Evolutionary conservation across 345 rosid species (phyloP), one percentile per base, ranked within the genome.

Genomic region (Lepidium aucheri): DNA sequence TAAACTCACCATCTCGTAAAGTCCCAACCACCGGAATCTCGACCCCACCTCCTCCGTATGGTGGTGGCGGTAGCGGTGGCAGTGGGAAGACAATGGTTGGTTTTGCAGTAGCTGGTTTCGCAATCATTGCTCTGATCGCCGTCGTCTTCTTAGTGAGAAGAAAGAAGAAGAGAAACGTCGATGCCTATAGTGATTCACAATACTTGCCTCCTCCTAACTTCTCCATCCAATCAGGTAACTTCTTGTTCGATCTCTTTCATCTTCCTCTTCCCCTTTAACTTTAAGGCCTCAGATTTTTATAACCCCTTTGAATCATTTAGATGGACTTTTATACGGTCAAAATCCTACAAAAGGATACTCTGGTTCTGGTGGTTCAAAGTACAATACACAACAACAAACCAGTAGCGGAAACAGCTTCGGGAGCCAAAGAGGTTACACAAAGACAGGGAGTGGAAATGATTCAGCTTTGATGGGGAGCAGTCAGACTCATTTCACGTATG

Each of bases 401-500:
- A 58, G 64, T 9, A 6, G 62, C 10, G 75, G 43, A 66, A 81
- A 76, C 64, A 80, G 86, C 70, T 79, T 43, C 17, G 87, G 85
- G 30, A 86, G 88, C 69, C 81, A 72, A 69, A 67, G 36, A 56
- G 69, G 70, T 10, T 65, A 71, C 43, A 15, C 28, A 33, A 65
- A 53, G 22, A 56, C 51, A 26, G 83, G 78, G 24, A 85, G 82
- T 16, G 59, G 79, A 12, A 69, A 73, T 14, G 89, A 93, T n/a
- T 77, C 90, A 14, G 71, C 71, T 7, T 66, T 82, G 8, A 60
- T 90, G 34, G 74, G 83, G 8, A 70, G 85, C 62, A 44, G 75
- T 8, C 88, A 84, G 71, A 76, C 84, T 22, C 63, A 74, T 75
- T 95, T 87, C 73, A 74, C 75, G 30, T 95, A 89, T 26, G 88